These are phyloP conservation scores for Phytopythium sindhum DNA, from an alignment of 352 stramenopile genomes.

Conservation along the genomic window DNA sequence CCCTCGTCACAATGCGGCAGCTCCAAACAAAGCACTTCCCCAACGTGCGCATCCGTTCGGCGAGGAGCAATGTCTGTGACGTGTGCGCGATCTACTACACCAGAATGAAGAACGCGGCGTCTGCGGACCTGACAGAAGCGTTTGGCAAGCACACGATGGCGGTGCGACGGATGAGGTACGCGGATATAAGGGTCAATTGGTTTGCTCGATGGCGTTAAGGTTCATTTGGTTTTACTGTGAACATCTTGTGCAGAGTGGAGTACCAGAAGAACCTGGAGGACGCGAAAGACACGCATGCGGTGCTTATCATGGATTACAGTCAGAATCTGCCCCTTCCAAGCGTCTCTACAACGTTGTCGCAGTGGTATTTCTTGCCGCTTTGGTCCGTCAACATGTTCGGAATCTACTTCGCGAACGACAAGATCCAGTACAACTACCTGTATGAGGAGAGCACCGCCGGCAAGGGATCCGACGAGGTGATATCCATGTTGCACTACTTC, in stretches of 20 bases:
- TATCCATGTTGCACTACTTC: conserved; percentile 12
- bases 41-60: conserved; percentile 1
- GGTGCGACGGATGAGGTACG: conserved; percentile 9
- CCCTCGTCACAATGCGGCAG: conserved; percentile 8
- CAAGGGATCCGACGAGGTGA: conserved; percentile 18
- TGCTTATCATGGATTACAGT: conserved; percentile 18
- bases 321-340: conserved; percentile 16
- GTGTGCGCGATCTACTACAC: conserved; percentile 12
- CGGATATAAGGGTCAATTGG: too few relatives aligned
- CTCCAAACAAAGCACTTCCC: conserved; percentile 11
- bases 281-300: not conserved
- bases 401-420: conserved; percentile 15
- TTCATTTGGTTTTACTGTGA: conserved; percentile 5
- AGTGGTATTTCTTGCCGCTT: conserved; percentile 21
- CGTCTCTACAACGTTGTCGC: conserved; percentile 8
- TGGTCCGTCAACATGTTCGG: conserved; percentile 15
- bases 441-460: conserved; percentile 14
- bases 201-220: too few relatives aligned
- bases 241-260: conserved; percentile 7
- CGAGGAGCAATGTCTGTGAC: conserved; percentile 11
- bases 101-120: not conserved
- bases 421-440: conserved; percentile 11
- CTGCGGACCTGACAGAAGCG: conserved; percentile 8
- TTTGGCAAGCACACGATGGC: conserved; percentile 9
- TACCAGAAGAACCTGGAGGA: conserved; percentile 10